phyloP scores from a whole-genome alignment of 768 basidiomycete genomes.

The Hebeloma cylindrosporum region DNA sequence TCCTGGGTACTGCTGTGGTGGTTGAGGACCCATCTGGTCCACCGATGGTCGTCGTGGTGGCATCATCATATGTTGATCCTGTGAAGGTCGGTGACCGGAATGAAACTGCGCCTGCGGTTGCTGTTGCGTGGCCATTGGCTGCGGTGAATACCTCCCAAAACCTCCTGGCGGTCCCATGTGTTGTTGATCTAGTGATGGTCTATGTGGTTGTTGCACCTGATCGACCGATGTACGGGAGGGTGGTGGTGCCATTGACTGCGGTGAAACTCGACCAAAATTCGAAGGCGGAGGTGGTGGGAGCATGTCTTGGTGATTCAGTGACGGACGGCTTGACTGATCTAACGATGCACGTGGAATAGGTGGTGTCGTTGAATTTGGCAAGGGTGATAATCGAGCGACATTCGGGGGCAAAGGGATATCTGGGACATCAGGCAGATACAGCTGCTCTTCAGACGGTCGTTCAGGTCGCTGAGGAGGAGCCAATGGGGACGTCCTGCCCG shows the following conservation, averaged over 20 bases:
- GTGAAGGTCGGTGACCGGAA: no score
- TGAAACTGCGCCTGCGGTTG: no score
- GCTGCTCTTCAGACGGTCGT: conserved; percentile 37
- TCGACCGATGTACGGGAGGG: conserved; percentile 11
- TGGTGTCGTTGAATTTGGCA: conserved; percentile 2
- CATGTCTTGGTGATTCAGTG: conserved; percentile 16
- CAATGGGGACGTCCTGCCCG: conserved; percentile 34
- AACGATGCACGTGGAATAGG: conserved; percentile 22
- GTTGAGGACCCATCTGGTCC: conserved; percentile 13
- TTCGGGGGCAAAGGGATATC: conserved; percentile 27
- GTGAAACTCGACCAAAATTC: conserved; percentile 21
- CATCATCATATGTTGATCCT: neutral
- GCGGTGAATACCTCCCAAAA: no score
- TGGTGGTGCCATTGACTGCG: conserved; percentile 19
- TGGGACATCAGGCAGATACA: conserved; percentile 36
- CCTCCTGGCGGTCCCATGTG: no score
- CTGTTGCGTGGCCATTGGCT: no score
- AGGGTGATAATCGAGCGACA: conserved; percentile 27
- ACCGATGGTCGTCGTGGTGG: conserved; percentile 11
- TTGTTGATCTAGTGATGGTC: conserved; percentile 18
- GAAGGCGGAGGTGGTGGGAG: conserved; percentile 7
- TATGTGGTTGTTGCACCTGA: conserved; percentile 15
- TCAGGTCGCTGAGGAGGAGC: conserved; percentile 36
- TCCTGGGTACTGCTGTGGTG: conserved; percentile 19
- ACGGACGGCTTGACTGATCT: conserved; percentile 22